Evolutionary conservation across 2,329 filamentous ascomycete species (phyloP).

Genomic region (Colletotrichum eremochloae): DNA sequence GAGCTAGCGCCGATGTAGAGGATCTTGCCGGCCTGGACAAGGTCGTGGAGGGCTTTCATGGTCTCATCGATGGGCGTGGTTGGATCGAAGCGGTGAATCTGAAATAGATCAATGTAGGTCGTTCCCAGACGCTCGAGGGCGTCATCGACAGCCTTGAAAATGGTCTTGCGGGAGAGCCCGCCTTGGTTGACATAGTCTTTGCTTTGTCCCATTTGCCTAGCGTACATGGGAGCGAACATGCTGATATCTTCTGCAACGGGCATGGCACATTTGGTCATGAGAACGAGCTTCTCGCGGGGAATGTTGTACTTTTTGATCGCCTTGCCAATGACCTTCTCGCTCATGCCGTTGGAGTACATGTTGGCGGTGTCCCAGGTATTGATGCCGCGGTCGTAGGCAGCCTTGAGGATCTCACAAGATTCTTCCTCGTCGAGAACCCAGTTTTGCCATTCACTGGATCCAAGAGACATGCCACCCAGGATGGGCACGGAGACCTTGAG

Average conservation of each 20-base stretch:
- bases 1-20: slow-evolving; percentile 45
- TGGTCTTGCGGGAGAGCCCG: slow-evolving; percentile 40
- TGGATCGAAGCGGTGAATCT: slow-evolving; percentile 72
- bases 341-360: slow-evolving; percentile 72
- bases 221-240: slow-evolving; percentile 41
- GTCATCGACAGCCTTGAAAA: slow-evolving; percentile 57
- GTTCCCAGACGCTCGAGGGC: slow-evolving; percentile 60
- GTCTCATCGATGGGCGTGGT: slow-evolving; percentile 68
- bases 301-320: slow-evolving; percentile 74
- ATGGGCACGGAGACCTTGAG: slow-evolving; percentile 34
- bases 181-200: slow-evolving; percentile 56
- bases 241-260: slow-evolving; percentile 49
- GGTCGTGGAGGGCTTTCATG: slow-evolving; percentile 72
- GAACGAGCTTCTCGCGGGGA: slow-evolving; percentile 73
- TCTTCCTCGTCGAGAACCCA: slow-evolving; percentile 36
- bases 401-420: slow-evolving; percentile 37
- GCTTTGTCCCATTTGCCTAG: slow-evolving; percentile 16
- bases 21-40: slow-evolving; percentile 69
- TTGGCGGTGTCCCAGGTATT: slow-evolving; percentile 63
- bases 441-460: slow-evolving; percentile 35
- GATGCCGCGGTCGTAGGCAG: slow-evolving; percentile 41
- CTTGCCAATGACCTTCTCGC: slow-evolving; percentile 75
- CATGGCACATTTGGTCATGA: slow-evolving; percentile 66
- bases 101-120: slow-evolving; percentile 65
- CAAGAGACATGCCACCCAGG: slow-evolving; percentile 41